Percentiles rank a stretch among this genome's conserved stretches.
Evolutionary conservation across 805 yeast genomes (phyloP).

Genomic region (Ascoidea rubescens): DNA sequence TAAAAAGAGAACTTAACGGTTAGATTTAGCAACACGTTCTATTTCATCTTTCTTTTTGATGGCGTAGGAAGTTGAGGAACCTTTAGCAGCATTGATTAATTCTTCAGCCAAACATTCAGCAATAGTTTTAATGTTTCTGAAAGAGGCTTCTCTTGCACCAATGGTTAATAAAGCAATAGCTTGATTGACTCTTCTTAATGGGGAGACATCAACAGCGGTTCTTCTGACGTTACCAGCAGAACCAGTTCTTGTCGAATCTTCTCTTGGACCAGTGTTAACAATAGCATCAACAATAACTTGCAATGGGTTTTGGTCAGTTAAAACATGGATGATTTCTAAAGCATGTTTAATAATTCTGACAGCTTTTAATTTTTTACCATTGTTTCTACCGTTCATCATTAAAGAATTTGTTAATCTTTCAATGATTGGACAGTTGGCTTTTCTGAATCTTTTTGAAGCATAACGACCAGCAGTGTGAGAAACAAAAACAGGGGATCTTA

Average conservation of each 20-base stretch:
- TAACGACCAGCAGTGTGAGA: constrained; percentile 99
- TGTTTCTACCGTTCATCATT: constrained; percentile 99
- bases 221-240: constrained; percentile 99
- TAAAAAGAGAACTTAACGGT: constrained; percentile 62
- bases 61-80: constrained; percentile 99
- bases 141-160: constrained; percentile 99
- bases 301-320: constrained; percentile 98
- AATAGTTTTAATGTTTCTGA: constrained; percentile 99
- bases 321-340: constrained; percentile 90
- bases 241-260: constrained; percentile 99
- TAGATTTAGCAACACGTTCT: constrained; percentile 99
- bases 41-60: constrained; percentile 99
- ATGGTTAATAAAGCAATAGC: constrained; percentile 94
- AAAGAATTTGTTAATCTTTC: constrained; percentile 99
- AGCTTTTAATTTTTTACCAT: constrained; percentile 99
- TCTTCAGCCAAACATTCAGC: constrained; percentile 99
- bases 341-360: constrained; percentile 99
- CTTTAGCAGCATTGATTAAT: constrained; percentile 99
- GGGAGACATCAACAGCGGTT: constrained; percentile 99
- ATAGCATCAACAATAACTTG: constrained; percentile 99
- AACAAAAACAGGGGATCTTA: constrained; percentile 94
- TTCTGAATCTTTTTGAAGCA: constrained; percentile 99
- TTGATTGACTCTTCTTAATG: constrained; percentile 99
- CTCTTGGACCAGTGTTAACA: constrained; percentile 99
- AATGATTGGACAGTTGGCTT: constrained; percentile 98